Base-by-base conservation (phyloP, 2,329 filamentous ascomycete genomes). In the Trichophyton simii region DNA sequence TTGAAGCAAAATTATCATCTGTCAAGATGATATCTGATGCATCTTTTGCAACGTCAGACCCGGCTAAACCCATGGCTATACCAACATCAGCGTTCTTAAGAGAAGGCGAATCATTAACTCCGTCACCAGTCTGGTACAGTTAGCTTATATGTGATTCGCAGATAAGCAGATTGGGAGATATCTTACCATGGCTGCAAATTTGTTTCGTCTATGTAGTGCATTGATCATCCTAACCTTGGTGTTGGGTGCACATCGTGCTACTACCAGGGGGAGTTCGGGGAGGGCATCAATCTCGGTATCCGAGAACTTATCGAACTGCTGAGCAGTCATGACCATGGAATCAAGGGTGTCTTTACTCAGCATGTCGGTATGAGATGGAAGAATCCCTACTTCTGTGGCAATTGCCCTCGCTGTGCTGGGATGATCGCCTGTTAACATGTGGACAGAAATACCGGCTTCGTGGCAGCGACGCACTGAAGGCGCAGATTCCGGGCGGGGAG, bases 181-280 rank as follows among this genome's bases (percentile, higher is more conserved):
- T 38, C 44, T 60, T 60, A 60, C 58, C 89, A 94, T 92, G 60
- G 89, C 89, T 71, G 87, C 88, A 72, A 88, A 91, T 9, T 81
- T 80, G n/a, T 84, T 82, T 41, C 89, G 84, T 11, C 72, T 71
- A 59, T 75, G 74, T 42, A 76, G 62, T 1, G 73, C 74, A 34
- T 90, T 87, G 59, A 95, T 91, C 89, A 95, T 95, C 60, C 88
- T 85, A 5, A 90, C 89, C 75, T 95, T 95, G 9, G 80, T 82
- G 60, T 79, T 77, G 1, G 81, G 81, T 1, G 81, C 78, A 64
- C 81, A 83, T 38, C 82, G 77, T 60, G 82, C 82, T 63, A 84
- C 80, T 8, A 84, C 82, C 5, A 83, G 69, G 1, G 82, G 82
- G 1, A 83, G 71, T 0, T 78, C 76, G 0, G 80, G 81, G 2